phyloP scores from a whole-genome alignment of 108 stramenopile genomes.

The Mediolabrus comicus region DNA sequence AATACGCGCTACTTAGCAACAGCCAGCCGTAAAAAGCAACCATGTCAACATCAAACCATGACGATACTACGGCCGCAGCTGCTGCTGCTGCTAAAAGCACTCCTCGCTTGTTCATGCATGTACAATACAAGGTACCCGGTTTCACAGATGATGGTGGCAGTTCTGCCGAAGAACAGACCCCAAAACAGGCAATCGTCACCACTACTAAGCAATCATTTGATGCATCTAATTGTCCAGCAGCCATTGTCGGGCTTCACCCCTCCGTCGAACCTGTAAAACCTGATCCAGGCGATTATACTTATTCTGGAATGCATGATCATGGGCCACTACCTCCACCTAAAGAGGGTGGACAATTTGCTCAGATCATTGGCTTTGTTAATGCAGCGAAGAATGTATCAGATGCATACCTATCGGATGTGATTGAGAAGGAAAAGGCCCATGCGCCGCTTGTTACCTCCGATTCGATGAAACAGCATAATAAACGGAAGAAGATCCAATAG shows the following conservation, averaged over 20 bases:
- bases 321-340: conserved; percentile 62
- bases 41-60: not conserved
- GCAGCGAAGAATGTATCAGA: conserved; percentile 70
- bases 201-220: conserved; percentile 26
- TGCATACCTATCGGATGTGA: conserved; percentile 62
- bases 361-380: conserved; percentile 58
- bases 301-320: conserved; percentile 83
- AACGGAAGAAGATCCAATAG: not conserved
- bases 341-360: conserved; percentile 64
- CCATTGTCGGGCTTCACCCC: conserved; percentile 35
- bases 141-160: not conserved
- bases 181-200: not conserved
- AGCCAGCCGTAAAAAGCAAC: not conserved
- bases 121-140: conserved; percentile 10
- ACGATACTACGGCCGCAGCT: not conserved
- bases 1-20: no score
- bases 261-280: conserved; percentile 40
- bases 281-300: conserved; percentile 50
- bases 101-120: conserved; percentile 3
- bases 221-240: conserved; percentile 13
- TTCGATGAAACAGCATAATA: not conserved
- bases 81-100: not conserved
- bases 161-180: not conserved
- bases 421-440: conserved; percentile 52
- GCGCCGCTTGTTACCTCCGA: not conserved